Conservation (phyloP, 2,329 filamentous ascomycete species). For the Claviceps digitariae region DNA sequence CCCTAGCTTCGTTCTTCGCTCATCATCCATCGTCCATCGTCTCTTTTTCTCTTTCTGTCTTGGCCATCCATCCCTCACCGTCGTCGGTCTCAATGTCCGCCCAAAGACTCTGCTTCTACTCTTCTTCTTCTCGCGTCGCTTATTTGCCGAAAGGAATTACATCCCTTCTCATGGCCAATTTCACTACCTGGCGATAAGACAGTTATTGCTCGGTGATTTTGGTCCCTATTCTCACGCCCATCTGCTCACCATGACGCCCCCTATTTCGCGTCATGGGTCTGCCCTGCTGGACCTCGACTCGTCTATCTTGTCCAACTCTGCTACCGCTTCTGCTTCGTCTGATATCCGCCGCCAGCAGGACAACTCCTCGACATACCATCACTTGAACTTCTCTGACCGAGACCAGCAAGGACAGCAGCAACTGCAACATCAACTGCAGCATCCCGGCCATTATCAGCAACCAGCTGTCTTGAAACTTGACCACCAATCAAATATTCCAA, state of each 20-base stretch:
- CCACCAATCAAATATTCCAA: not conserved
- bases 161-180: constrained; percentile 10
- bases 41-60: not conserved
- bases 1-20: not conserved
- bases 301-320: constrained; percentile 15
- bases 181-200: constrained; percentile 9
- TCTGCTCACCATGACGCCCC: constrained; percentile 13
- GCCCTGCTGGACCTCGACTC: constrained; percentile 2
- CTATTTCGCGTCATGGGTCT: constrained; percentile 4
- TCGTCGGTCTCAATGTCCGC: constrained; percentile 3
- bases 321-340: constrained; percentile 26
- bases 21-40: not conserved
- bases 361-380: not conserved
- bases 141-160: constrained; percentile 5
- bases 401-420: not conserved
- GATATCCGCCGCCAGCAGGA: constrained; percentile 12
- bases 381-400: constrained; percentile 2
- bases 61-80: constrained; percentile 1
- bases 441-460: constrained; percentile 6
- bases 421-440: too few relatives aligned
- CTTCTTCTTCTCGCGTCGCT: not conserved
- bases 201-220: constrained; percentile 7
- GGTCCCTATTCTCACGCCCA: constrained; percentile 3
- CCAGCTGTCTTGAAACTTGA: not conserved
- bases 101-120: not conserved